phyloP scores from a whole-genome alignment of 148 eudicot genomes.

The Rhododendron ovatum region DNA sequence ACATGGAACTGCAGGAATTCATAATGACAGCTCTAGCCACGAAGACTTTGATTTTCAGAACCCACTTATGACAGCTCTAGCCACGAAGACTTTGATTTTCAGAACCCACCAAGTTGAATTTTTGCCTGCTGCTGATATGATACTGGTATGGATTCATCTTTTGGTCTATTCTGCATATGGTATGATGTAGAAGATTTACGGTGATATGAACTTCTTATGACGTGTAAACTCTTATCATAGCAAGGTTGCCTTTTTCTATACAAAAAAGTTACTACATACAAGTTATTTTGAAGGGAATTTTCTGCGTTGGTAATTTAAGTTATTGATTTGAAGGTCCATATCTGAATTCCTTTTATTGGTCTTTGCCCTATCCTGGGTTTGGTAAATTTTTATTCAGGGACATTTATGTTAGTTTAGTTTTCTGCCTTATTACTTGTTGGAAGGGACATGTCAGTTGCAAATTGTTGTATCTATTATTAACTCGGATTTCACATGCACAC shows the following conservation, averaged over 20 bases:
- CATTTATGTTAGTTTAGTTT: neutral
- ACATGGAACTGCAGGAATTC: slow-evolving; percentile 60
- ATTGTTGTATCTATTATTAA: too few relatives aligned
- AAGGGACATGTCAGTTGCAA: neutral
- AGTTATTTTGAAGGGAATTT: neutral
- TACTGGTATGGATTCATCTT: slow-evolving; percentile 55
- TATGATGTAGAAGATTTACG: neutral
- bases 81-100: slow-evolving; percentile 69
- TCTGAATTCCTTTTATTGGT: neutral
- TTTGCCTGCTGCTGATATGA: slow-evolving; percentile 81
- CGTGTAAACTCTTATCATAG: neutral
- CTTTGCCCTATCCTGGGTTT: neutral
- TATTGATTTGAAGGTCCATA: neutral
- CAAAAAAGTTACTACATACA: neutral
- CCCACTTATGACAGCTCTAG: slow-evolving; percentile 74
- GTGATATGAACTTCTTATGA: neutral
- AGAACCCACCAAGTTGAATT: slow-evolving; percentile 98
- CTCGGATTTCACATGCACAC: too few relatives aligned
- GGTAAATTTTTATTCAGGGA: neutral
- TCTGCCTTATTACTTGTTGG: neutral
- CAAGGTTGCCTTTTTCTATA: neutral
- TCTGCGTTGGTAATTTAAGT: neutral
- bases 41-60: slow-evolving; percentile 79
- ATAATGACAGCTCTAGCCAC: slow-evolving; percentile 62
- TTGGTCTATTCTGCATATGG: neutral